Base-by-base conservation (phyloP, 805 yeast species). In the Candida berthetii region DNA sequence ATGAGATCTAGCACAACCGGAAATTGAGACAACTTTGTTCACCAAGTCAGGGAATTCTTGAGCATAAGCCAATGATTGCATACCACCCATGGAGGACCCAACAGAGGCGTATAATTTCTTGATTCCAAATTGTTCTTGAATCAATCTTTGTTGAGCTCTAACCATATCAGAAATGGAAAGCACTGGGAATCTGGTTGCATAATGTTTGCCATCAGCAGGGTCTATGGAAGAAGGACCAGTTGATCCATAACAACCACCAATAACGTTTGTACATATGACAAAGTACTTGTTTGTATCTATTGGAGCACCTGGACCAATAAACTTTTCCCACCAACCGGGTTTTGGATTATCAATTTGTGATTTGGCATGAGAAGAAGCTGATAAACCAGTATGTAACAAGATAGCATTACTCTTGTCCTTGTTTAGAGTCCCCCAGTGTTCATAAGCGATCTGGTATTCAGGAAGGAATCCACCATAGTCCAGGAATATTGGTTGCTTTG, bases 41-140 rank as follows among this genome's bases (percentile, higher is more conserved):
- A 89, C 96, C 42, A 71, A 75, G 37, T 82, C 81, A 1, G 95
- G 85, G 53, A 85, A 90, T 55, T 85, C 95, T 57, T 78, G 74
- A 1, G 88, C 96, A 60, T 80, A 86, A 0, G 96, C 95, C 42
- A 90, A 70, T 8, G 91, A 81, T 65, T 89, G 96, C 96, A 90
- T 88, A n/a, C 96, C 97, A n/a, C 97, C 97, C 95, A 90, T 86
- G 0, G 96, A 86, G 3, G 95, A 82, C 6, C 97, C 97, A 7
- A 90, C 78, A 2, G 87, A 76, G 2, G 96, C 96, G 60, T 78
- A 76, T 20, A 90, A 63, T 57, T 77, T 82, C 1, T 52, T 37
- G 25, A 84, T 82, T 1, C 81, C 80, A 43, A 89, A 77, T 36
- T 74, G 78, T 36, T 80, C 74, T 22, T 62, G 65, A 16, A 90